A percentile compares a stretch with the other conserved stretches of the same genome.
phyloP scores from a whole-genome alignment of 1,284 basidiomycete species.

The Spongiforma sp. region DNA sequence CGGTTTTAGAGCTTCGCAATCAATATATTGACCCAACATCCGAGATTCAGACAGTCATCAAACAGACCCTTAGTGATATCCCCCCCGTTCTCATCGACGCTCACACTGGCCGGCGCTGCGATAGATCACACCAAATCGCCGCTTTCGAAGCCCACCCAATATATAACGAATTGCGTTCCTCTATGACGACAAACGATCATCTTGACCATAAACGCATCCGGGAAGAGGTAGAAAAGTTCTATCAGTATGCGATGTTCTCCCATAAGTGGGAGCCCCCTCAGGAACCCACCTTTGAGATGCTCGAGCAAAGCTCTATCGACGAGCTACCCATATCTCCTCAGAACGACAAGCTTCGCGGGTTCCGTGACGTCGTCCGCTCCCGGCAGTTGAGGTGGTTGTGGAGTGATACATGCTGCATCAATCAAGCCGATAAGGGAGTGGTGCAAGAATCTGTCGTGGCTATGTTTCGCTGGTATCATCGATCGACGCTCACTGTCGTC shows the following conservation, averaged over 20 bases:
- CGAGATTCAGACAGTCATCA: background rate
- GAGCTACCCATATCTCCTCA: background rate
- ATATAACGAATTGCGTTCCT: background rate
- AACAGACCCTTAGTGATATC: background rate
- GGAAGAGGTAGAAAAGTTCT: background rate
- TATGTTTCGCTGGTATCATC: background rate
- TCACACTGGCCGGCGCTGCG: background rate
- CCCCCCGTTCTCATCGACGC: background rate
- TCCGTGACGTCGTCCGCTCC: background rate
- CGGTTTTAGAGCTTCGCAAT: background rate
- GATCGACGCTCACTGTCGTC: background rate
- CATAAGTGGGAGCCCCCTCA: background rate
- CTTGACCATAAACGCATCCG: background rate
- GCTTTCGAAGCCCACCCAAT: background rate
- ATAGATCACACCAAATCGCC: background rate
- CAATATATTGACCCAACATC: background rate
- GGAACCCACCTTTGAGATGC: background rate
- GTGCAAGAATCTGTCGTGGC: background rate
- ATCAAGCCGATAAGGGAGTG: background rate
- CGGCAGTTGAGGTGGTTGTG: background rate
- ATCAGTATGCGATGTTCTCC: background rate
- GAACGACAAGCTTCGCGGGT: background rate
- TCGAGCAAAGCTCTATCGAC: background rate
- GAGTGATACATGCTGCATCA: background rate
- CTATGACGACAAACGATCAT: background rate